A percentile compares a stretch with the other conserved stretches of the same genome.
Evolutionary conservation across 2,329 filamentous ascomycete species (phyloP).

Genomic region (Aspergillus novoparasiticus): DNA sequence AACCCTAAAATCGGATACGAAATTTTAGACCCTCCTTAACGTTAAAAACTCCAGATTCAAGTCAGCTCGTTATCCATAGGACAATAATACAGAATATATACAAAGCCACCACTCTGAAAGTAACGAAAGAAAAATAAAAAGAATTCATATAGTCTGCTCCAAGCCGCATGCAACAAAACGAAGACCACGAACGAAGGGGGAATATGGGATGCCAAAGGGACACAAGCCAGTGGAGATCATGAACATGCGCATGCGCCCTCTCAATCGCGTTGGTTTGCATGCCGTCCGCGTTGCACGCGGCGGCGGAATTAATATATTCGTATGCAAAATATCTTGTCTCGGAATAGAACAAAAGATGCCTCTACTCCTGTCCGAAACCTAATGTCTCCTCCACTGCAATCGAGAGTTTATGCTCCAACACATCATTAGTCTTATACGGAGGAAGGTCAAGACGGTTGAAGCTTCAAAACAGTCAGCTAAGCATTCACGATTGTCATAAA

Average conservation of each 20-base stretch:
- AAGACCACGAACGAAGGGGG: conserved; percentile 4
- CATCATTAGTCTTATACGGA: conserved; percentile 85
- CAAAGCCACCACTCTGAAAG: conserved; percentile 15
- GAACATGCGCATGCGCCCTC: not conserved
- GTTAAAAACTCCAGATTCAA: not conserved
- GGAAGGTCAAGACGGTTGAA: conserved; percentile 97
- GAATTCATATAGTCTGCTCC: conserved; percentile 12
- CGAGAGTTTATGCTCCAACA: conserved; percentile 84
- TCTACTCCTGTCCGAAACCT: conserved; percentile 95
- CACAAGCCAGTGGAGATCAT: conserved; percentile 1
- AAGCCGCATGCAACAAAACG: conserved; percentile 13
- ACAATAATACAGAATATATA: conserved; percentile 23
- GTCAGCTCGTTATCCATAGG: conserved; percentile 9
- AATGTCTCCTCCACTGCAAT: conserved; percentile 99
- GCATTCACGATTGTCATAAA: not conserved
- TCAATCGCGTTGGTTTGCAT: conserved; percentile 6
- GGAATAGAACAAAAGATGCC: conserved; percentile 4
- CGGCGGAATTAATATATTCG: conserved; percentile 8
- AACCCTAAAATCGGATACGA: not conserved
- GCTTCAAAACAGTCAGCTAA: conserved; percentile 50
- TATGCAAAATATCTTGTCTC: conserved; percentile 16
- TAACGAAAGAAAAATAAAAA: conserved; percentile 4
- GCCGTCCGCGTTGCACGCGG: conserved; percentile 2
- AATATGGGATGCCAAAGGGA: conserved; percentile 8
- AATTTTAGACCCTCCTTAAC: not conserved